Conservation (phyloP, 805 yeast species). For the Ogataea trehalophila region DNA sequence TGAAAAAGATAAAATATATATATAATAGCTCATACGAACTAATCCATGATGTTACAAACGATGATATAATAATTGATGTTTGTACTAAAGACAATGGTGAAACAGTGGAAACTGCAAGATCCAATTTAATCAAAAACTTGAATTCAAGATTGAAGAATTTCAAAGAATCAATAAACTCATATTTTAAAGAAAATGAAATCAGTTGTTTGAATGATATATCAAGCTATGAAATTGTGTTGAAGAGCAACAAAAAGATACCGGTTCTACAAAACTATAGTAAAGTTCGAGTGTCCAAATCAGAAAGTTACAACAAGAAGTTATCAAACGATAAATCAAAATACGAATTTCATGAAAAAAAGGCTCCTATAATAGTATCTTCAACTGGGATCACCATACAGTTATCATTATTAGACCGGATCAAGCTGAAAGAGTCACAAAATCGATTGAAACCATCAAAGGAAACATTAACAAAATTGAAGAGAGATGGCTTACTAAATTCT, state of each 20-base stretch:
- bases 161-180: slow-evolving; percentile 3
- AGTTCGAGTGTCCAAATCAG: neutral
- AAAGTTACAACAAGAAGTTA: slow-evolving; percentile 9
- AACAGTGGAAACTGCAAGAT: slow-evolving; percentile 2
- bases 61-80: slow-evolving; percentile 17
- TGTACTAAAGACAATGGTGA: slow-evolving; percentile 1
- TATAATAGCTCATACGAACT: slow-evolving; percentile 15
- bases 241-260: neutral
- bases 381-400: slow-evolving; percentile 8
- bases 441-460: slow-evolving; percentile 6
- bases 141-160: slow-evolving; percentile 8
- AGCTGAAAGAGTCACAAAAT: slow-evolving; percentile 29
- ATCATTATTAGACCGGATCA: slow-evolving; percentile 37
- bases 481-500: slow-evolving; percentile 8
- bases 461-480: slow-evolving; percentile 1
- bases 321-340: slow-evolving; percentile 35
- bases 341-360: slow-evolving; percentile 29
- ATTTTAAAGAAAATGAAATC: neutral
- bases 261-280: neutral
- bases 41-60: slow-evolving; percentile 5
- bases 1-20: slow-evolving; percentile 13
- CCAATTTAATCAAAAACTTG: slow-evolving; percentile 10
- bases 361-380: neutral
- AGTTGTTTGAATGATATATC: slow-evolving; percentile 6
- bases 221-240: slow-evolving; percentile 3